These are phyloP conservation scores for Ascochyta fabae DNA, from an alignment of 2,329 filamentous ascomycete genomes.

Conservation along the genomic window DNA sequence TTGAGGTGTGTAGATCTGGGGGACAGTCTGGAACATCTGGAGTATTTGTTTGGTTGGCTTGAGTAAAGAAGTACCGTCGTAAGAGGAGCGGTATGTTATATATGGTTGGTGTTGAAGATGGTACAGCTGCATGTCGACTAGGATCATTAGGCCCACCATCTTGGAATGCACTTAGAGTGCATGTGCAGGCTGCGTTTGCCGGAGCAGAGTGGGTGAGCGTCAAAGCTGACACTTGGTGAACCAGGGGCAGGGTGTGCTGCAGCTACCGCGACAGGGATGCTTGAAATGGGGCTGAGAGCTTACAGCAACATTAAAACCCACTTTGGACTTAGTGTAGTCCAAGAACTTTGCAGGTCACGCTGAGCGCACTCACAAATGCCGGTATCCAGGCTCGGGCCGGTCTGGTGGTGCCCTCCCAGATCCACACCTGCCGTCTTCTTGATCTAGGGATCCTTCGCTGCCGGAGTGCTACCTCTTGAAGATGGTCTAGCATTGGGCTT, in stretches of 20 bases:
- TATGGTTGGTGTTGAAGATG: slow-evolving; percentile 30
- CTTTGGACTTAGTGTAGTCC: slow-evolving; percentile 31
- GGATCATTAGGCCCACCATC: slow-evolving; percentile 28
- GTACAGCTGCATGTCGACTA: slow-evolving; percentile 27
- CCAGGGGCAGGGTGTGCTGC: slow-evolving; percentile 39
- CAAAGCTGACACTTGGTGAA: slow-evolving; percentile 40
- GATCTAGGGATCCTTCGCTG: slow-evolving; percentile 1
- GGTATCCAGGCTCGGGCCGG: slow-evolving; percentile 25
- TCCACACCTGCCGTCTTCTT: slow-evolving; percentile 2
- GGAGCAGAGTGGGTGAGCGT: slow-evolving; percentile 35
- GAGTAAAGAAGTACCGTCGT: slow-evolving; percentile 20
- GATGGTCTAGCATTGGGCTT: slow-evolving; percentile 1
- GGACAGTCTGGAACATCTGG: slow-evolving; percentile 41
- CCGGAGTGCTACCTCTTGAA: slow-evolving; percentile 6
- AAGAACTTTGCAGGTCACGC: slow-evolving; percentile 29
- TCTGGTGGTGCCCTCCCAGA: slow-evolving; percentile 7
- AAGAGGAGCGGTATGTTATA: slow-evolving; percentile 39
- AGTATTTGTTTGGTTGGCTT: slow-evolving; percentile 18
- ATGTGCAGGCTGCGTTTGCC: slow-evolving; percentile 33
- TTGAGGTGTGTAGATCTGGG: slow-evolving; percentile 33
- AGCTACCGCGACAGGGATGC: slow-evolving; percentile 34
- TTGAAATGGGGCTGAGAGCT: slow-evolving; percentile 47
- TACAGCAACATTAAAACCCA: slow-evolving; percentile 34
- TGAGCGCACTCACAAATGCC: slow-evolving; percentile 27
- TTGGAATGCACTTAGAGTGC: slow-evolving; percentile 28